A percentile compares a stretch with the other conserved stretches of the same genome.
Evolutionary conservation across 2,329 filamentous ascomycete species (phyloP).

Genomic region (Fusarium napiforme): DNA sequence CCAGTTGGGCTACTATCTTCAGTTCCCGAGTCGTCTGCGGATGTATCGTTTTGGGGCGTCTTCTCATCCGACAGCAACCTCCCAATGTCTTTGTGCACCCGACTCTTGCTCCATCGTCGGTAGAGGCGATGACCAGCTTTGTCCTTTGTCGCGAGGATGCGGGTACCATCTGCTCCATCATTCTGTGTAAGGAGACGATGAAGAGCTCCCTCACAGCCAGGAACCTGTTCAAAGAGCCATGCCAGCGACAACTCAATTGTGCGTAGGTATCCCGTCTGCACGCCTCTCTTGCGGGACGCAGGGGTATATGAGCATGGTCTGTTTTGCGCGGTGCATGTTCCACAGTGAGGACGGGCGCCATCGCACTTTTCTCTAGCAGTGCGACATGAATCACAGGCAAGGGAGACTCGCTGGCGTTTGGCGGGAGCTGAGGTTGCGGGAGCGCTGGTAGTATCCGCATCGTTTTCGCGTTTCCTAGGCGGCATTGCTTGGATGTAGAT

Average conservation of each 20-base stretch:
- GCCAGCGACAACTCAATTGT: constrained; percentile 76
- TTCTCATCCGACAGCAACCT: constrained; percentile 64
- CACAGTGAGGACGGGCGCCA: constrained; percentile 73
- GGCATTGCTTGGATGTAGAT: constrained; percentile 50
- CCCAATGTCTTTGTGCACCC: constrained; percentile 71
- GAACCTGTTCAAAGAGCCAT: constrained; percentile 71
- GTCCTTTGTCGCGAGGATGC: constrained; percentile 63
- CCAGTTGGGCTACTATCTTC: constrained; percentile 45
- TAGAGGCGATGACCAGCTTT: constrained; percentile 67
- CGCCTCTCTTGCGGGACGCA: constrained; percentile 78
- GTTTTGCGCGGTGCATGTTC: constrained; percentile 71
- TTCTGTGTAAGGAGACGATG: constrained; percentile 63
- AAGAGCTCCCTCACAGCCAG: constrained; percentile 68
- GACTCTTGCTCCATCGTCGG: constrained; percentile 70
- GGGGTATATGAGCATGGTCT: constrained; percentile 77
- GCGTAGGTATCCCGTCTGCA: constrained; percentile 83
- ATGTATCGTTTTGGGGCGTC: constrained; percentile 48
- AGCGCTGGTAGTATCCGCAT: constrained; percentile 43
- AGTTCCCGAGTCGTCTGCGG: constrained; percentile 49
- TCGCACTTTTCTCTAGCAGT: constrained; percentile 78
- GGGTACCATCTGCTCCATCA: constrained; percentile 53
- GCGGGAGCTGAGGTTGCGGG: constrained; percentile 40
- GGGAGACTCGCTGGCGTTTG: constrained; percentile 73
- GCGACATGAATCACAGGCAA: constrained; percentile 76
- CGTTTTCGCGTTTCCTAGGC: constrained; percentile 50